A percentile compares a stretch with the other conserved stretches of the same genome.
These are phyloP conservation scores for Thuidium tamariscinum DNA, from an alignment of 225 moss, liverwort and hornwort species.

Conservation along the genomic window DNA sequence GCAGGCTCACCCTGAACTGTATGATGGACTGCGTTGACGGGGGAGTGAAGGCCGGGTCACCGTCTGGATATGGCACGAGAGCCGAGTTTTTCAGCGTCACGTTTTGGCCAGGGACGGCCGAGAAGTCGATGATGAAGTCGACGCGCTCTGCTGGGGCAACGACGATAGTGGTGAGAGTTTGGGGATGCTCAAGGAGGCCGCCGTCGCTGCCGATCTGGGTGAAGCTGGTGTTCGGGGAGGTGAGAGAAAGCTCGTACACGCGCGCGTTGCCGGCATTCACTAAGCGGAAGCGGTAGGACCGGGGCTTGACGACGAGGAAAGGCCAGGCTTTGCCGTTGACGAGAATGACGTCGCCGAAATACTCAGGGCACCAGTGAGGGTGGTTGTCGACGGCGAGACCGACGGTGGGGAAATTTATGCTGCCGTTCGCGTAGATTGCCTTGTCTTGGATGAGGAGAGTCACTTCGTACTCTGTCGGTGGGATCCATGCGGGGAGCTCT, in stretches of 20 bases:
- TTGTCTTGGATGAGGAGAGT: conserved; percentile 19
- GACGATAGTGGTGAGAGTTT: not conserved
- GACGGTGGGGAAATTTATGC: conserved; percentile 58
- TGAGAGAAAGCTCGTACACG: conserved; percentile 31
- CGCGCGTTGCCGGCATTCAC: conserved; percentile 49
- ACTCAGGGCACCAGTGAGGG: conserved; percentile 75
- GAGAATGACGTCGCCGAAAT: conserved; percentile 57
- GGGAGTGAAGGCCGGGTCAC: conserved; percentile 1
- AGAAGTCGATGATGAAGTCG: conserved; percentile 55
- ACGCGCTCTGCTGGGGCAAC: conserved; percentile 37
- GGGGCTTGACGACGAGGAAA: conserved; percentile 29
- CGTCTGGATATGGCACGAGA: conserved; percentile 35
- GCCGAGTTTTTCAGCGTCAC: conserved; percentile 48
- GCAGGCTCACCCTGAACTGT: conserved; percentile 20
- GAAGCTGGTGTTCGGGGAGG: not conserved
- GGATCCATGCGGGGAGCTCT: conserved; percentile 5
- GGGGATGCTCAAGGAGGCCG: conserved; percentile 27
- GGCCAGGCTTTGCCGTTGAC: conserved; percentile 76
- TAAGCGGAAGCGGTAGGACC: conserved; percentile 50
- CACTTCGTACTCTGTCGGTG: conserved; percentile 1
- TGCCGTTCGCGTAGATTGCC: conserved; percentile 7
- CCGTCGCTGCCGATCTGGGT: conserved; percentile 55
- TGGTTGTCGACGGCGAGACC: conserved; percentile 12
- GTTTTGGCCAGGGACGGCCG: not conserved
- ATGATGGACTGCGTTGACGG: conserved; percentile 10